These are phyloP conservation scores for Skeletonema costatum DNA, from an alignment of 108 stramenopile species.

Conservation along the genomic window DNA sequence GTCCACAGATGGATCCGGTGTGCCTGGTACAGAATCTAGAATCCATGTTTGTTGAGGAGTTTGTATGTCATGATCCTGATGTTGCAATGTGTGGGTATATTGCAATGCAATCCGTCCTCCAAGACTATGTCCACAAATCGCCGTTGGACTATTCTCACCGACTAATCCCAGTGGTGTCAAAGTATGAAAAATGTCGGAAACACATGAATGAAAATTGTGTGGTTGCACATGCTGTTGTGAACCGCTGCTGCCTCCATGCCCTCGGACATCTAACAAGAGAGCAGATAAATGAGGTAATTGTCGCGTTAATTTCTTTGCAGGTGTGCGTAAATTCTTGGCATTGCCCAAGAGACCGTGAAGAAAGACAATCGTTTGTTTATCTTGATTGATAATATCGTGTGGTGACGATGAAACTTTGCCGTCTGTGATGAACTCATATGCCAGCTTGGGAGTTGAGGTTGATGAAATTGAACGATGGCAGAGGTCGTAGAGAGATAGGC, in stretches of 20 bases:
- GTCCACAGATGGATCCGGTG: slow-evolving; percentile 63
- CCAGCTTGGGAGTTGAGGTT: slow-evolving; percentile 13
- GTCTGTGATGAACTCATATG: slow-evolving; percentile 41
- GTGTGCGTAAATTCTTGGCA: slow-evolving; percentile 72
- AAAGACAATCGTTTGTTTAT: slow-evolving; percentile 57
- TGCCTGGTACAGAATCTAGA: slow-evolving; percentile 82
- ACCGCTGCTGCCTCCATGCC: slow-evolving; percentile 59
- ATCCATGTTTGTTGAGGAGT: slow-evolving; percentile 62
- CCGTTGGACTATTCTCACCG: slow-evolving; percentile 14
- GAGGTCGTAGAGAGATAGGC: background rate
- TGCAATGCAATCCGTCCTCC: slow-evolving; percentile 83
- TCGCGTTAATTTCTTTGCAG: slow-evolving; percentile 60
- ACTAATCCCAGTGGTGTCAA: slow-evolving; percentile 26
- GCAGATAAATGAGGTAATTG: slow-evolving; percentile 42
- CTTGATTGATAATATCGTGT: background rate
- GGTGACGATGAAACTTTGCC: slow-evolving; percentile 14
- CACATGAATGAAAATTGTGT: slow-evolving; percentile 45
- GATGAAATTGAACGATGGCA: background rate
- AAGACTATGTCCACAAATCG: slow-evolving; percentile 82
- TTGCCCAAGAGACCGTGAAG: slow-evolving; percentile 85
- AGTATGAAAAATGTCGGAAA: slow-evolving; percentile 59
- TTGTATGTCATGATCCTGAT: slow-evolving; percentile 1
- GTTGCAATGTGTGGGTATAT: slow-evolving; percentile 45
- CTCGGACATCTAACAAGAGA: slow-evolving; percentile 72
- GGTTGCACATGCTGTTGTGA: slow-evolving; percentile 10